These are phyloP conservation scores for Litchi chinensis DNA, from an alignment of 345 rosid genomes.

Conservation along the genomic window DNA sequence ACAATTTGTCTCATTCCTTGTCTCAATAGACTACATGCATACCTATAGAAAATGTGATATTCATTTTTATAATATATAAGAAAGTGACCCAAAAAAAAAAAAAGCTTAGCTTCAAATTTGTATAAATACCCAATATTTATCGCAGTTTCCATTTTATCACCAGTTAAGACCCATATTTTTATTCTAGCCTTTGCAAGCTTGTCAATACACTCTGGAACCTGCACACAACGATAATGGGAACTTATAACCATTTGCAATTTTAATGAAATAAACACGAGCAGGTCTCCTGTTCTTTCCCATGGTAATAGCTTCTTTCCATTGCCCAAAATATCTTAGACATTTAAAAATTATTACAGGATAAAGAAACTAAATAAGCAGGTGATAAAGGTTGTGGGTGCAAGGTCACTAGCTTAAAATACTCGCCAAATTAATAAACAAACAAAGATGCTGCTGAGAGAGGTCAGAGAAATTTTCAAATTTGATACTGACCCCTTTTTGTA, in stretches of 20 bases:
- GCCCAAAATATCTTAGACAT: background rate
- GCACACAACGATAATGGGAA: conserved; percentile 8
- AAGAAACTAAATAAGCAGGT: background rate
- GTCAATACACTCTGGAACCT: conserved; percentile 82
- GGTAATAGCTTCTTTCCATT: background rate
- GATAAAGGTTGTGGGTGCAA: background rate
- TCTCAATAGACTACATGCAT: conserved; percentile 80
- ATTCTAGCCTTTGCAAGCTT: conserved; percentile 80
- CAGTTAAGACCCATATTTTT: conserved; percentile 87
- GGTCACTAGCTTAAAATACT: background rate
- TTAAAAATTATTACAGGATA: background rate
- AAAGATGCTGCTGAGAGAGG: conserved; percentile 9
- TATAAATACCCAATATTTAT: conserved; percentile 79
- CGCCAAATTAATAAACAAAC: background rate
- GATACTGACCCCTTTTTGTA: conserved; percentile 76
- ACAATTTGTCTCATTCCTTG: conserved; percentile 65
- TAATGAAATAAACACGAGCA: background rate
- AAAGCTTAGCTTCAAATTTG: conserved; percentile 4
- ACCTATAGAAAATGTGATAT: conserved; percentile 46
- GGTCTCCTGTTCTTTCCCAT: background rate
- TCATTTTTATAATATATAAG: conserved; percentile 11
- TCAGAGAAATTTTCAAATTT: conserved; percentile 2
- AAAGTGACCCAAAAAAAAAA: background rate
- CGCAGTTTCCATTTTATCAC: conserved; percentile 93
- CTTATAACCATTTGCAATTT: conserved; percentile 14